Conservation (phyloP, 2,329 filamentous ascomycete genomes). For the Sordariomycetes sp. region DNA sequence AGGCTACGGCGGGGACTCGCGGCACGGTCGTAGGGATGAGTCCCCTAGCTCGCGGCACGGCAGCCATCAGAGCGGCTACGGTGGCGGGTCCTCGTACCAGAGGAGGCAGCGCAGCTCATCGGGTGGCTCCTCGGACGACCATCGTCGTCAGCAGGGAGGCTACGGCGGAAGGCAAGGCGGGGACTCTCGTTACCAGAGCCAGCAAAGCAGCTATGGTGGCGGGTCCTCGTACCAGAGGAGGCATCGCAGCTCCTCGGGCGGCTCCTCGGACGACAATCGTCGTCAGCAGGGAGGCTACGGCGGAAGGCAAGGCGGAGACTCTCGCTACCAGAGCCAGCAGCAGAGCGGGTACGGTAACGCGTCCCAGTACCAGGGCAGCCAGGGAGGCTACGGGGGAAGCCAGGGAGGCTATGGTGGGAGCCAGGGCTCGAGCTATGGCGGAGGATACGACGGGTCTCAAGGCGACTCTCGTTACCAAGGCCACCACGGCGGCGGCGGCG, state of each 20-base stretch:
- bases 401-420: neutral
- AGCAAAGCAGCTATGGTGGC: no score
- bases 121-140: neutral
- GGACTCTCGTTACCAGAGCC: no score
- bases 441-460: neutral
- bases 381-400: neutral
- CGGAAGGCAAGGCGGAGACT: no score
- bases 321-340: constrained; percentile 1
- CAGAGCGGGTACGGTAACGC: neutral
- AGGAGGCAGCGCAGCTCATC: neutral
- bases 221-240: neutral
- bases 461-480: no score
- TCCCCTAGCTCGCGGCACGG: constrained; percentile 6
- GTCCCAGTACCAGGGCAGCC: neutral
- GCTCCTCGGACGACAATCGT: neutral
- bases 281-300: neutral
- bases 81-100: neutral
- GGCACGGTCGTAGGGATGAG: no score
- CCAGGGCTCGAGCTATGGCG: neutral
- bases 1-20: no score
- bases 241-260: neutral
- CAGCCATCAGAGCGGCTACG: neutral
- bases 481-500: no score
- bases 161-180: neutral
- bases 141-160: neutral